A percentile compares a stretch with the other conserved stretches of the same genome.
These are phyloP conservation scores for Ceratonia siliqua DNA, from an alignment of 306 rosid species.

Conservation along the genomic window DNA sequence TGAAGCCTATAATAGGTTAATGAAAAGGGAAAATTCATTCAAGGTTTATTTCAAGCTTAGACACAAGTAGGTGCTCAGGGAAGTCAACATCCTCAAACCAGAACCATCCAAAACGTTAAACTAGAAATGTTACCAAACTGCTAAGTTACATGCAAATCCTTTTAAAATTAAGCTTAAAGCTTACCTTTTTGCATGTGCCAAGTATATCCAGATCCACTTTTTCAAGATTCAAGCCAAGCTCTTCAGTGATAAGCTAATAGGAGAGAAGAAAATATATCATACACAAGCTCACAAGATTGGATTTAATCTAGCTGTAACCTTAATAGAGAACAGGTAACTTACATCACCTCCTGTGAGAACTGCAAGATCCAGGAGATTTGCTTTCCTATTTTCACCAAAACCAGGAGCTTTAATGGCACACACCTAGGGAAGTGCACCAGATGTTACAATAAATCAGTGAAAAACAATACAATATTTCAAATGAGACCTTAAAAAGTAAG, in stretches of 20 bases:
- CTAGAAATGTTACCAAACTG: not conserved
- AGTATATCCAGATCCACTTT: constrained; percentile 78
- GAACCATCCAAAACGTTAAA: not conserved
- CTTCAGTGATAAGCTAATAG: constrained; percentile 81
- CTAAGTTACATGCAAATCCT: not conserved
- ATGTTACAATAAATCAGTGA: constrained; percentile 15
- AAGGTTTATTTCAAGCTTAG: not conserved
- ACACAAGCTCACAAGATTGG: not conserved
- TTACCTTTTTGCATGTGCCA: constrained; percentile 92
- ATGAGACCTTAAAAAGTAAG: not conserved
- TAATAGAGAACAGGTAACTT: constrained; percentile 29
- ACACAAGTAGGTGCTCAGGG: not conserved
- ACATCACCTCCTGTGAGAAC: constrained; percentile 88
- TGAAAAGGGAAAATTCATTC: not conserved
- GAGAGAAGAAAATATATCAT: constrained; percentile 19
- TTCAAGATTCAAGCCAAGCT: constrained; percentile 92
- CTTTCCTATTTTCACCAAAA: constrained; percentile 89
- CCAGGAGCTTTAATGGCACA: constrained; percentile 97
- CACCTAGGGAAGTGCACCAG: constrained; percentile 50
- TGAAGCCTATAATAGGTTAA: not conserved
- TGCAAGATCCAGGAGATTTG: constrained; percentile 82
- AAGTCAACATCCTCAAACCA: not conserved
- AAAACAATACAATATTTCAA: not conserved
- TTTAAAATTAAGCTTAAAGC: constrained; percentile 2
- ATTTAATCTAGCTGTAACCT: constrained; percentile 13